Evolutionary conservation across 2,329 filamentous ascomycete species (phyloP), one percentile per base, ranked within the genome.

Genomic region (Fusarium sp.): DNA sequence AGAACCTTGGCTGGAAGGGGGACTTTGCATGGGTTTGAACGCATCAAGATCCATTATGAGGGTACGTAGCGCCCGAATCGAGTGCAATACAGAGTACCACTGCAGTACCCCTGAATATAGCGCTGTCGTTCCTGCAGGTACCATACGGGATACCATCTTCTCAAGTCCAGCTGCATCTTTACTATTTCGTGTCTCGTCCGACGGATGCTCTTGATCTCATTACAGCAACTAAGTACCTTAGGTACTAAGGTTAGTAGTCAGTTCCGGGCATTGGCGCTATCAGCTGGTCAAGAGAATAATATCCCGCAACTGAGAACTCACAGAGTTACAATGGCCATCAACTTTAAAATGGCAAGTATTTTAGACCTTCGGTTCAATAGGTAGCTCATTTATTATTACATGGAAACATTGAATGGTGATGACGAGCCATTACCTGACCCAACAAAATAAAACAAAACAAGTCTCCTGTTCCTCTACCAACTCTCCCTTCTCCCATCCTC

Each of bases 111-210:
- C 71, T 74, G 68, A 68, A 71, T 73, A 71, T 73, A 74, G 75
- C 66, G 75, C 61, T 70, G 71, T 73, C 75, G 78, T 79, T 79
- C 78, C 78, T 79, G 78, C 78, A 79, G 77, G 78, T 78, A 73
- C 61, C 30, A 36, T 76, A 56, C 36, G n/a, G 61, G 24, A 60
- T 48, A 65, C 48, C 26, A 54, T 64, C 45, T 22, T 18, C n/a
- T 42, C 42, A 42, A 28, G 41, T 39, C 60, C 44, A 36, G 48
- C 57, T 62, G 55, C 56, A 28, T 61, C 26, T 47, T 47, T 26
- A 24, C 30, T 28, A 45, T 36, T 31, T 61, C 24, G 41, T 38
- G n/a, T 33, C 59, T 39, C 39, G 41, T 36, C 24, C 24, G 36
- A 41, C 22, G 35, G 30, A 41, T 48, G 35, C 20, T 22, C 39